phyloP scores from a whole-genome alignment of 352 stramenopile species.

The Phytophthora quininea region DNA sequence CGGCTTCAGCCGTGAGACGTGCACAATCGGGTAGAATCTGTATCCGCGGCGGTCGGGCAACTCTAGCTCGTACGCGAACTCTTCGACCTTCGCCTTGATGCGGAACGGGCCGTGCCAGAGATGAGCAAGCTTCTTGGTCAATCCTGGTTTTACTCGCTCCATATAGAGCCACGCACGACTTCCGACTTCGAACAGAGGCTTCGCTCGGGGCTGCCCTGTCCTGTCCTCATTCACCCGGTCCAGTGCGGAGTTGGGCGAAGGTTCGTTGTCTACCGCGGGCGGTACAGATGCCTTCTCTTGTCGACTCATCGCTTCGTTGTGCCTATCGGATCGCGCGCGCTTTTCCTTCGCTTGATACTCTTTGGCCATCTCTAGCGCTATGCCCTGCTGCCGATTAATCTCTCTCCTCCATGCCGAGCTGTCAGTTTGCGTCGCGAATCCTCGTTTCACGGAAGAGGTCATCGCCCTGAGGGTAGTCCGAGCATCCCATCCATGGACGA shows the following conservation, averaged over 20 bases:
- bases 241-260: background rate
- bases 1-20: conserved; percentile 7
- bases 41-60: conserved; percentile 1
- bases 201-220: background rate
- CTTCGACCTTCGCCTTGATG: conserved; percentile 1
- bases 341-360: conserved; percentile 3
- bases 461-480: background rate
- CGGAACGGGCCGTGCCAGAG: conserved; percentile 4
- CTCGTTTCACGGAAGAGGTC: background rate
- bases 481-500: conserved; percentile 1
- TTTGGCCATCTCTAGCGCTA: conserved; percentile 1
- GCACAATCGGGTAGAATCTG: conserved; percentile 9
- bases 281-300: background rate
- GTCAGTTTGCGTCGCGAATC: background rate
- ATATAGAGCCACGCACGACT: background rate
- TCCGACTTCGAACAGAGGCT: background rate
- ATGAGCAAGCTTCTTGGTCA: background rate
- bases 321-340: background rate
- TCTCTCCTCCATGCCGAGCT: background rate
- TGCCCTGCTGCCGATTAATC: background rate
- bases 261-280: background rate
- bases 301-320: too few species aligned
- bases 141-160: conserved; percentile 1
- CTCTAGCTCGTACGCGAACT: conserved; percentile 13
- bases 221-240: too few species aligned